Conservation (phyloP, 2,329 filamentous ascomycete genomes). For the Malbranchea cinnamomea region DNA sequence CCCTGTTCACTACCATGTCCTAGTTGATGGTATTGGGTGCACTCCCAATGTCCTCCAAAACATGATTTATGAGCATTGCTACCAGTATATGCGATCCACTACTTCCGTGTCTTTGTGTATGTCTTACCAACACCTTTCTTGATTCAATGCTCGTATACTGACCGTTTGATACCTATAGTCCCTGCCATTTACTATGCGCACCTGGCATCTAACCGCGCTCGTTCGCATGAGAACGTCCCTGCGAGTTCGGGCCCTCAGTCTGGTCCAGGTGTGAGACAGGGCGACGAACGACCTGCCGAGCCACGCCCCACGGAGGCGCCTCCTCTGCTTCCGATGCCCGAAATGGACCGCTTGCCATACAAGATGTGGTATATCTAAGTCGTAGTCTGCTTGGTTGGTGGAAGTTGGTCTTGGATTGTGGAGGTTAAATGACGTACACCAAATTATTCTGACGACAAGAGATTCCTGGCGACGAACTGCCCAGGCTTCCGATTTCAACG, state of each 20-base stretch:
- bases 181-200: slow-evolving; percentile 96
- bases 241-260: slow-evolving; percentile 26
- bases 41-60: slow-evolving; percentile 57
- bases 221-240: slow-evolving; percentile 50
- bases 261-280: slow-evolving; percentile 22
- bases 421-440: too few species aligned
- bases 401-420: too few species aligned
- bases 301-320: slow-evolving; percentile 17
- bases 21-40: slow-evolving; percentile 64
- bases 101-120: slow-evolving; percentile 69
- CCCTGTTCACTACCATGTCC: slow-evolving; percentile 81
- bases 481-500: too few species aligned
- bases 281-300: slow-evolving; percentile 16
- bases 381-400: too few species aligned
- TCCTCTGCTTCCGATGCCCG: slow-evolving; percentile 21
- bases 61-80: slow-evolving; percentile 89
- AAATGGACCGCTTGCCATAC: slow-evolving; percentile 17
- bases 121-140: slow-evolving; percentile 7
- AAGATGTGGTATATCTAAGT: slow-evolving; percentile 28
- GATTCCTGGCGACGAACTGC: too few species aligned
- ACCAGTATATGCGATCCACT: slow-evolving; percentile 81
- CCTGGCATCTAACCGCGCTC: slow-evolving; percentile 66
- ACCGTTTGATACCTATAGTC: slow-evolving; percentile 17
- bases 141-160: slow-evolving; percentile 4
- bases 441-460: too few species aligned